These are phyloP conservation scores for Plasmodium cynomolgi DNA, from an alignment of 169 alveolate genomes.

Conservation along the genomic window DNA sequence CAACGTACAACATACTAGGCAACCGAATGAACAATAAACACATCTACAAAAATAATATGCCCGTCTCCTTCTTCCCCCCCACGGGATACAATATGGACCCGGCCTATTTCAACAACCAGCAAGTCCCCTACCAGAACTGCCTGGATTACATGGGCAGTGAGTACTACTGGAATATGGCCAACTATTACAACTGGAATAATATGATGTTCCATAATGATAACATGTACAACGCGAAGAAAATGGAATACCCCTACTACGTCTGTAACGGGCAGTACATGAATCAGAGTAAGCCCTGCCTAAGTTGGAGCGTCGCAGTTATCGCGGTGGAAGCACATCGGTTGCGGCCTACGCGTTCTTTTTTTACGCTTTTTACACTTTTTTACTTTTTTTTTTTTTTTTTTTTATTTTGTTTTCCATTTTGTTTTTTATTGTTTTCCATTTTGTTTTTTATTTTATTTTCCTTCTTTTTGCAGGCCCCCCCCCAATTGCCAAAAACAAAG, in stretches of 20 bases:
- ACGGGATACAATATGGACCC: constrained; percentile 21
- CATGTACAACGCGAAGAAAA: constrained; percentile 19
- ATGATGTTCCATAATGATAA: constrained; percentile 13
- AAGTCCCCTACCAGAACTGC: constrained; percentile 12
- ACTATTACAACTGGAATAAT: constrained; percentile 34
- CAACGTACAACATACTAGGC: not conserved
- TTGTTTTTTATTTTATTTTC: not conserved
- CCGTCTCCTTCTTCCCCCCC: constrained; percentile 13
- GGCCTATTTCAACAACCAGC: not conserved
- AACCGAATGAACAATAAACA: not conserved
- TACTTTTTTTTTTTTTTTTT: not conserved
- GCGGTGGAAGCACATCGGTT: not conserved
- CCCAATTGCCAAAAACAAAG: not conserved
- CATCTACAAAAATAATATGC: constrained; percentile 5
- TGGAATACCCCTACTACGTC: constrained; percentile 15
- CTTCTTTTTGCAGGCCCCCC: not conserved
- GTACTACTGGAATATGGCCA: constrained; percentile 9
- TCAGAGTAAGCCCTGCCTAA: constrained; percentile 7
- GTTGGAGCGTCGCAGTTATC: not conserved
- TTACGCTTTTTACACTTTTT: not conserved
- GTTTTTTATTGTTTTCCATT: not conserved
- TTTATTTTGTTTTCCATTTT: not conserved
- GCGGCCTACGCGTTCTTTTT: not conserved
- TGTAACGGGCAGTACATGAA: constrained; percentile 18
- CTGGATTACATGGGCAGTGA: not conserved